Percentiles rank a stretch among this genome's conserved stretches.
phyloP scores from a whole-genome alignment of 1,139 yeast species.

The Blastobotrys elegans region DNA sequence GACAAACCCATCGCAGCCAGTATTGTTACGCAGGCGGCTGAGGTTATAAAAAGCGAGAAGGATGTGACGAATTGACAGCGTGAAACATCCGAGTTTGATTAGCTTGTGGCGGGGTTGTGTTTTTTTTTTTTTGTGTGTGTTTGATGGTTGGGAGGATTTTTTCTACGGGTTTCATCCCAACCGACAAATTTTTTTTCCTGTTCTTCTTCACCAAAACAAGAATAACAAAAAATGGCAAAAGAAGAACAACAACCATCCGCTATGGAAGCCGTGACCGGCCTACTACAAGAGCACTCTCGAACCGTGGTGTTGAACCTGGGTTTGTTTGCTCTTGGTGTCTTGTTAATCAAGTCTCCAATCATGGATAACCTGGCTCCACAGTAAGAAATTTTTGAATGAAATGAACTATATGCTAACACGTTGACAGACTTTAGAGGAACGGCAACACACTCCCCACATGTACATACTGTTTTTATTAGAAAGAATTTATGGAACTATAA shows the following conservation, averaged over 20 bases:
- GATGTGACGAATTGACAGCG: too few relatives aligned
- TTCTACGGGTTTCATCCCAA: neutral
- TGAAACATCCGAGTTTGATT: too few relatives aligned
- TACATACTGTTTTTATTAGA: neutral
- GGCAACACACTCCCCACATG: neutral
- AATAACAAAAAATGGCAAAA: conserved; percentile 18
- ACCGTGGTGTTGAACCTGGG: conserved; percentile 31
- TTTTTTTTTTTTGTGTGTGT: too few relatives aligned
- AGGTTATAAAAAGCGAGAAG: too few relatives aligned
- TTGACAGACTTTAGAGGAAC: neutral
- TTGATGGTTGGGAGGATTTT: too few relatives aligned
- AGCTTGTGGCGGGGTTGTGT: too few relatives aligned
- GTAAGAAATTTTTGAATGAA: conserved; percentile 24
- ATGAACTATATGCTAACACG: neutral
- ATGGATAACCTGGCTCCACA: conserved; percentile 40
- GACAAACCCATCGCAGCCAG: too few relatives aligned
- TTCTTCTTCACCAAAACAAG: neutral
- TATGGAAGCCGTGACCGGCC: conserved; percentile 17
- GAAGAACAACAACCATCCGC: conserved; percentile 19
- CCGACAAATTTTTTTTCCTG: neutral
- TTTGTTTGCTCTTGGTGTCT: conserved; percentile 35
- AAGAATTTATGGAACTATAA: conserved; percentile 6
- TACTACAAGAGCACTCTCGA: conserved; percentile 21
- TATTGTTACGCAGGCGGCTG: too few relatives aligned
- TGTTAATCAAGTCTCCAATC: conserved; percentile 36